A percentile compares a stretch with the other conserved stretches of the same genome.
Evolutionary conservation across 345 rosid species (phyloP).

Genomic region (Murraya koenigii): DNA sequence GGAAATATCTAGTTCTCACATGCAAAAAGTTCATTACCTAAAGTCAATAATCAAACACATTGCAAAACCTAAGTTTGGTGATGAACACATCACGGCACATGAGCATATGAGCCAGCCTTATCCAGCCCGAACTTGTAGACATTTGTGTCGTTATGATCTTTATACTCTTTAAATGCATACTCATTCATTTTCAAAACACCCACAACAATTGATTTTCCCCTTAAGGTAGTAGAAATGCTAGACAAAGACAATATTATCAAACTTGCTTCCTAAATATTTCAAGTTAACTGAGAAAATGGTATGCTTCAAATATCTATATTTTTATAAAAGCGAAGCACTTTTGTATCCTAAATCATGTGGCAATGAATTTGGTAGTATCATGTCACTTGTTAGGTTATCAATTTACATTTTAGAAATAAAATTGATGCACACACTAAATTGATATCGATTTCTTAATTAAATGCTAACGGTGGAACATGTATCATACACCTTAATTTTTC

Average conservation of each 20-base stretch:
- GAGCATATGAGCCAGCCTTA: neutral
- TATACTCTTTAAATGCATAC: neutral
- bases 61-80: neutral
- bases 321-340: too few relatives aligned
- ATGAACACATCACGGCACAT: constrained; percentile 10
- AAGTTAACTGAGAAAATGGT: neutral
- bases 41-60: neutral
- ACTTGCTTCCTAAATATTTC: neutral
- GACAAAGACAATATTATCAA: neutral
- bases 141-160: neutral
- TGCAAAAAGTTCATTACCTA: neutral
- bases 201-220: neutral
- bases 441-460: neutral
- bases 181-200: neutral
- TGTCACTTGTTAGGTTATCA: neutral
- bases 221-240: neutral
- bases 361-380: neutral
- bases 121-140: neutral
- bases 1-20: neutral
- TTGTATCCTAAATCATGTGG: too few relatives aligned
- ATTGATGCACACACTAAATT: too few relatives aligned
- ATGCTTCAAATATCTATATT: neutral
- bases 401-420: neutral
- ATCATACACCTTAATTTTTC: neutral
- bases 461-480: neutral